These are phyloP conservation scores for Scleroderma citrinum DNA, from an alignment of 768 basidiomycete species.

Conservation along the genomic window DNA sequence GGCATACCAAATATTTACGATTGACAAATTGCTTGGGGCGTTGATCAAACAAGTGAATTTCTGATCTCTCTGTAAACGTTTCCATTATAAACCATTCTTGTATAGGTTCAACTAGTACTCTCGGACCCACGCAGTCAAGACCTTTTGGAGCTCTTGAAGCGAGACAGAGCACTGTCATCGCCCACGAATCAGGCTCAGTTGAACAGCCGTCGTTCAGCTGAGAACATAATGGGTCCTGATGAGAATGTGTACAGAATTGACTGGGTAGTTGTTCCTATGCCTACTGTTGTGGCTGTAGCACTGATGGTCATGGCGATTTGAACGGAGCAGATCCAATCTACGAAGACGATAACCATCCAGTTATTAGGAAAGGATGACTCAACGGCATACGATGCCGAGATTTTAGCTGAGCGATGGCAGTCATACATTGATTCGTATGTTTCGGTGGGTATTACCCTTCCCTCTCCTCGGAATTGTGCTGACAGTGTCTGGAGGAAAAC, in stretches of 20 bases:
- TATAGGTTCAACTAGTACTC: constrained; percentile 63
- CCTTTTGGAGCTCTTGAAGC: constrained; percentile 61
- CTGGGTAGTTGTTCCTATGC: constrained; percentile 49
- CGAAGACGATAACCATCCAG: constrained; percentile 65
- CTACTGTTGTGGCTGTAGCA: not conserved
- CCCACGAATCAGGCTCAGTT: constrained; percentile 71
- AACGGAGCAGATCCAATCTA: constrained; percentile 48
- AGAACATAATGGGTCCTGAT: constrained; percentile 67
- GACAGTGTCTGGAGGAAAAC: constrained; percentile 38
- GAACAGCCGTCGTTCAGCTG: constrained; percentile 58
- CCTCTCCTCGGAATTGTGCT: not conserved
- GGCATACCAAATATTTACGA: constrained; percentile 85
- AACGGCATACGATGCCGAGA: constrained; percentile 69
- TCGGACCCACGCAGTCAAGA: constrained; percentile 67
- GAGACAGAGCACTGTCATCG: constrained; percentile 51
- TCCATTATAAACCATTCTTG: not conserved
- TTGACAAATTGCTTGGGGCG: constrained; percentile 85
- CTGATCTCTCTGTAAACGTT: not conserved
- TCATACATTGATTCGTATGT: constrained; percentile 74
- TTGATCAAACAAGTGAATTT: constrained; percentile 80
- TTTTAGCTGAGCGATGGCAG: constrained; percentile 73
- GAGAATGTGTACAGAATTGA: constrained; percentile 77
- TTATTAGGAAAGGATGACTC: constrained; percentile 77
- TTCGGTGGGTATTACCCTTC: constrained; percentile 37
- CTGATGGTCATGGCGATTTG: constrained; percentile 1